A percentile compares a stretch with the other conserved stretches of the same genome.
Conservation (phyloP, 345 rosid species). For the Corymbia maculata region DNA sequence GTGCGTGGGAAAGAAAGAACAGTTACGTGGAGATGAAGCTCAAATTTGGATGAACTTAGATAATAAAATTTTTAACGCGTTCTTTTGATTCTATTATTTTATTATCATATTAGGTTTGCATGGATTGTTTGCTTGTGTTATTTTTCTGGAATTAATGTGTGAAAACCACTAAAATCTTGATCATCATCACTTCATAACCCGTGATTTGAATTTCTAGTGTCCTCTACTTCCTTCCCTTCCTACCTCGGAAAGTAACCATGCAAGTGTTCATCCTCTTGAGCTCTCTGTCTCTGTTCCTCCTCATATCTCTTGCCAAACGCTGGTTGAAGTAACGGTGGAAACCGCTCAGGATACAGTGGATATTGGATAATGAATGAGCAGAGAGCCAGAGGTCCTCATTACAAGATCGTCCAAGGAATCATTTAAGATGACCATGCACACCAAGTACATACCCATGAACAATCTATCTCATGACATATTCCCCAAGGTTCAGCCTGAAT, state of each 20-base stretch:
- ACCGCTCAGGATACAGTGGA: neutral
- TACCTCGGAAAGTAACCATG: neutral
- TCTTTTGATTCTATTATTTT: too few species aligned
- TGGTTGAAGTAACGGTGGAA: conserved; percentile 11
- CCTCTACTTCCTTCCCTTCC: neutral
- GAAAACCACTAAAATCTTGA: neutral
- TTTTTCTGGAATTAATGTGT: too few species aligned
- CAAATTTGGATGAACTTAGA: too few species aligned
- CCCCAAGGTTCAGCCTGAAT: conserved; percentile 11
- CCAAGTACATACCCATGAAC: conserved; percentile 3
- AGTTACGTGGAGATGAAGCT: too few species aligned
- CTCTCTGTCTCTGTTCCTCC: neutral
- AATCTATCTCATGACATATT: conserved; percentile 8
- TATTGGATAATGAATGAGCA: conserved; percentile 3
- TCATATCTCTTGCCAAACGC: neutral
- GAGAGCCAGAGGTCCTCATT: conserved; percentile 22
- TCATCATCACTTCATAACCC: neutral
- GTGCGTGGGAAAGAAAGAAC: too few species aligned
- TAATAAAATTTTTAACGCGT: too few species aligned
- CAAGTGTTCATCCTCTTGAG: neutral
- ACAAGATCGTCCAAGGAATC: conserved; percentile 20
- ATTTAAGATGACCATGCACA: conserved; percentile 1
- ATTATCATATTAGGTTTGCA: too few species aligned
- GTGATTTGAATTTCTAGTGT: neutral
- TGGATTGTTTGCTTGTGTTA: too few species aligned